Base-by-base conservation (phyloP, 768 basidiomycete species). In the Naganishia randhawae region DNA sequence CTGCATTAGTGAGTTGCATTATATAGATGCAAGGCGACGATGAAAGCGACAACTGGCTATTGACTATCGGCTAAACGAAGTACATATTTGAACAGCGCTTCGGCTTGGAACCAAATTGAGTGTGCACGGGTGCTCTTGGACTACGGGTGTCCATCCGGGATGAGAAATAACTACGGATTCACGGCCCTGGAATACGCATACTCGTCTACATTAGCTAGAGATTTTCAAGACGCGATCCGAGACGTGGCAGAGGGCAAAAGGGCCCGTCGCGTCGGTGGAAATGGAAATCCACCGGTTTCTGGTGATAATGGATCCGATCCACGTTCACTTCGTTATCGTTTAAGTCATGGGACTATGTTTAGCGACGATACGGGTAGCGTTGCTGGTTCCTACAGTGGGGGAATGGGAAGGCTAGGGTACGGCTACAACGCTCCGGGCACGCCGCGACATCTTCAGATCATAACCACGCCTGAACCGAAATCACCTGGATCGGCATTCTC, bases 1-100 rank as follows among this genome's bases (percentile, higher is more conserved):
- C 81, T 97, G 65, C 94, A 97, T 80, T 93, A 93, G 92, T 94
- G 77, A 81, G 90, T 82, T 90, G 22, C 92, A 90, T 90, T 89
- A 89, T 42, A n/a, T n/a, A n/a, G n/a, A n/a, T n/a, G n/a, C n/a
- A n/a, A n/a, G 89, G 91, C 75, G 83, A 91, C 74, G 83, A 89
- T 63, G 90, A 91, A 73, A 73, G 88, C 81, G 48, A 17, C 17
- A 27, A 57, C 67, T 62, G 53, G 41, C 33, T 14, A 35, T 51
- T 54, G 39, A 73, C 37, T 29, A n/a, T 52, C 19, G 19, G 29
- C 57, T 37, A n/a, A 4, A n/a, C n/a, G n/a, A n/a, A n/a, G n/a
- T 65, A 61, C 71, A 75, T 48, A 76, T 68, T 2, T 63, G 19
- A 75, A 91, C 63, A 72, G 72, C 50, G 80, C 79, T 1, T 71